Conservation (phyloP, 306 rosid genomes). For the Dryas drummondii region DNA sequence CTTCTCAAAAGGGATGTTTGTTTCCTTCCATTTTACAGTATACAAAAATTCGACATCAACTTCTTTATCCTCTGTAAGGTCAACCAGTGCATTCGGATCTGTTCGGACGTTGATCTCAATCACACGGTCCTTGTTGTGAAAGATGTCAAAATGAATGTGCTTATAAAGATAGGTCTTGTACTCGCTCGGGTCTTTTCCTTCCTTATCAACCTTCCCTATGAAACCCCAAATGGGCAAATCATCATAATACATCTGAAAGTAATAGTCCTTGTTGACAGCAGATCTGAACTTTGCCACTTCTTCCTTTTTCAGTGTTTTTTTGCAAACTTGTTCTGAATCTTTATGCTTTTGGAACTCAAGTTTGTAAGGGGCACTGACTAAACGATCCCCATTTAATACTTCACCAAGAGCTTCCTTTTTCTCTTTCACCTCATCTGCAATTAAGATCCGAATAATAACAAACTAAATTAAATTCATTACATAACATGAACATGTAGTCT, state of each 20-base stretch:
- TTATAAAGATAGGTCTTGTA: slow-evolving; percentile 63
- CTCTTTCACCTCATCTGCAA: slow-evolving; percentile 59
- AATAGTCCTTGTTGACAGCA: slow-evolving; percentile 72
- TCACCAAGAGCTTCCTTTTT: slow-evolving; percentile 92
- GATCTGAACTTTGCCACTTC: slow-evolving; percentile 62
- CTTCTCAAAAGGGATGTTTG: slow-evolving; percentile 67
- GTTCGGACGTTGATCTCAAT: slow-evolving; percentile 66
- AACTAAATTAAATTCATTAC: not conserved
- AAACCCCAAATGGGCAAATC: slow-evolving; percentile 93
- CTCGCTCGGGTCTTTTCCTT: slow-evolving; percentile 72
- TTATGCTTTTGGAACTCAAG: slow-evolving; percentile 67
- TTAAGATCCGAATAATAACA: slow-evolving; percentile 18
- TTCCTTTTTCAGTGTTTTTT: slow-evolving; percentile 47
- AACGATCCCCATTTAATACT: slow-evolving; percentile 85
- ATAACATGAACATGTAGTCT: not conserved
- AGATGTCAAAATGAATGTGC: slow-evolving; percentile 74
- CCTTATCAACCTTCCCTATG: slow-evolving; percentile 77
- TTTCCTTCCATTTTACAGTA: slow-evolving; percentile 83
- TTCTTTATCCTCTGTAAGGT: slow-evolving; percentile 67
- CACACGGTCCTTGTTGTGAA: slow-evolving; percentile 71
- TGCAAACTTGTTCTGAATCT: slow-evolving; percentile 52
- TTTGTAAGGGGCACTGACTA: slow-evolving; percentile 73
- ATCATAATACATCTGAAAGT: slow-evolving; percentile 85
- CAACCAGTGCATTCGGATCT: slow-evolving; percentile 58
- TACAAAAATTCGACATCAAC: slow-evolving; percentile 61